These are phyloP conservation scores for Naganishia albida DNA, from an alignment of 1,284 basidiomycete species.

Conservation along the genomic window DNA sequence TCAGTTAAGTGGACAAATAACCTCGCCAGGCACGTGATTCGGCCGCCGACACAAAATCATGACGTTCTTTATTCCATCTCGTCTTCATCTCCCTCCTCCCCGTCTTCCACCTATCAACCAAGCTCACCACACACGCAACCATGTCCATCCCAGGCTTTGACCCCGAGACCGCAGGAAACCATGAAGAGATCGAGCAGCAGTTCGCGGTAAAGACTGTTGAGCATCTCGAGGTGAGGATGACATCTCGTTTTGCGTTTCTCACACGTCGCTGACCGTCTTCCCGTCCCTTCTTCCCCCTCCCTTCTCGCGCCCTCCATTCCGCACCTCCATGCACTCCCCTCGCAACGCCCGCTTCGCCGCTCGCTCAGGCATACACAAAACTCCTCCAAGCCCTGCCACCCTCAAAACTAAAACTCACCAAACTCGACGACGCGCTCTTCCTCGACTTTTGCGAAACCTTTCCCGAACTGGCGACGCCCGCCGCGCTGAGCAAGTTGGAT, in stretches of 20 bases:
- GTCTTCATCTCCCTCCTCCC: background rate
- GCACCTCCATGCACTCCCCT: background rate
- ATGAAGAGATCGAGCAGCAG: conserved; percentile 95
- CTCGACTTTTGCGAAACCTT: conserved; percentile 74
- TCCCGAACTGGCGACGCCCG: conserved; percentile 72
- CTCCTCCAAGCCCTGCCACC: conserved; percentile 81
- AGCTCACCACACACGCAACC: conserved; percentile 2
- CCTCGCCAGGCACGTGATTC: conserved; percentile 28
- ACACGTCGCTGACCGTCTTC: background rate
- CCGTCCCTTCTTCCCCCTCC: too few relatives aligned
- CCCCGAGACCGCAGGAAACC: conserved; percentile 82
- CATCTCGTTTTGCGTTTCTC: background rate
- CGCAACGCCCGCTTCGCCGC: background rate
- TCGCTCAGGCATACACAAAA: conserved; percentile 88
- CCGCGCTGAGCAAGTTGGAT: conserved; percentile 69
- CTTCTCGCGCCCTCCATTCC: background rate
- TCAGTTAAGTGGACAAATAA: too few relatives aligned
- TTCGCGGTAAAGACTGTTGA: conserved; percentile 97
- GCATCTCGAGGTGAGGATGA: conserved; percentile 74
- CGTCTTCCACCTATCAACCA: background rate
- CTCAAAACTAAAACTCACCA: conserved; percentile 73
- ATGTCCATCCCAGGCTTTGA: conserved; percentile 63
- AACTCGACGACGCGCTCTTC: conserved; percentile 88
- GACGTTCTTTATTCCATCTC: background rate
- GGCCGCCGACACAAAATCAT: background rate